Conservation (phyloP, 257 asterid species). For the Handroanthus guayacan region DNA sequence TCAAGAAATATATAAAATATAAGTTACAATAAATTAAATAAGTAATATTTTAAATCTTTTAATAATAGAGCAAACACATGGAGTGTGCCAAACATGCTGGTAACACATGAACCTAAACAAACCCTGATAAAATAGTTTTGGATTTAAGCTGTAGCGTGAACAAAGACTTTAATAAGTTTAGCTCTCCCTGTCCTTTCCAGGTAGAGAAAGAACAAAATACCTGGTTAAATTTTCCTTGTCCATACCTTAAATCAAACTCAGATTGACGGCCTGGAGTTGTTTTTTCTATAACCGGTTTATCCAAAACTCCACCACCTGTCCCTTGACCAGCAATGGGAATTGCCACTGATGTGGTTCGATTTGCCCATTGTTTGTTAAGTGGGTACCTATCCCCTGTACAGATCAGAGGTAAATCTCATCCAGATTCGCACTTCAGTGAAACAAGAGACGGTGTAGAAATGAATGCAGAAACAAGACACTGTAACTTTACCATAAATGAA, state of each 20-base stretch:
- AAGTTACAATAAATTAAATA: too few relatives aligned
- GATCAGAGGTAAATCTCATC: slow-evolving; percentile 33
- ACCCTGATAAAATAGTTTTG: background rate
- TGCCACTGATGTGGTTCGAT: slow-evolving; percentile 56
- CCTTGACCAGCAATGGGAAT: slow-evolving; percentile 67
- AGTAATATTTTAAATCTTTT: too few relatives aligned
- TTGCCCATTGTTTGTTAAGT: slow-evolving; percentile 65
- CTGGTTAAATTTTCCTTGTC: slow-evolving; percentile 22
- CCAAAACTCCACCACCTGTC: slow-evolving; percentile 90
- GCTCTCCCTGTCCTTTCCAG: slow-evolving; percentile 17
- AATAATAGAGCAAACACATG: too few relatives aligned
- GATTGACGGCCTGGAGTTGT: slow-evolving; percentile 93
- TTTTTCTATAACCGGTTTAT: slow-evolving; percentile 86
- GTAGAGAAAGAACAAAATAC: slow-evolving; percentile 32
- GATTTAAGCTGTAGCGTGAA: background rate
- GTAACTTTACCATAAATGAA: slow-evolving; percentile 17
- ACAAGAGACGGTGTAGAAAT: slow-evolving; percentile 10
- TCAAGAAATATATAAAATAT: too few relatives aligned
- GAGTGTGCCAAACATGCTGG: background rate
- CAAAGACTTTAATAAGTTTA: slow-evolving; percentile 10
- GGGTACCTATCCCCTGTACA: slow-evolving; percentile 68
- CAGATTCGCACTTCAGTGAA: slow-evolving; percentile 14
- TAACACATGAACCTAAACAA: background rate
- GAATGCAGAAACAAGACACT: background rate
- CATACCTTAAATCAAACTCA: slow-evolving; percentile 93